These are phyloP conservation scores for Didymella keratinophila DNA, from an alignment of 2,329 filamentous ascomycete genomes.

Conservation along the genomic window DNA sequence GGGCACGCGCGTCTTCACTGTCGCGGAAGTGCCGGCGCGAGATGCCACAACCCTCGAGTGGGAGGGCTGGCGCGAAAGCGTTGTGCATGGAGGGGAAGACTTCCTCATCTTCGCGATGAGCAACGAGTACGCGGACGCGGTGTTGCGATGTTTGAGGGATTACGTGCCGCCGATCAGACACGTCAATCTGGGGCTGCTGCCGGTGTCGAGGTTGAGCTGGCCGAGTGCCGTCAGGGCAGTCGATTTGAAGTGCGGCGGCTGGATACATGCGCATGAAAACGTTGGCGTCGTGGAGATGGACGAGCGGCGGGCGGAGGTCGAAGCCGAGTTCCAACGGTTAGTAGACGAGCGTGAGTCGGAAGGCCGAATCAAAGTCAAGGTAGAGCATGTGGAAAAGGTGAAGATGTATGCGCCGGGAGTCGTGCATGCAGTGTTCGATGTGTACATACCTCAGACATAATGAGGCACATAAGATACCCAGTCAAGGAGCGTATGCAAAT, in stretches of 20 bases:
- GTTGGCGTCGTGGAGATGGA: slow-evolving; percentile 52
- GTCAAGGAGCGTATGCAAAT: neutral
- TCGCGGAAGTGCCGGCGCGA: neutral
- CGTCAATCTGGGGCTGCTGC: slow-evolving; percentile 67
- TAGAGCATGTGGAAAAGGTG: slow-evolving; percentile 60
- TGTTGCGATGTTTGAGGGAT: neutral
- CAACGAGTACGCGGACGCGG: slow-evolving; percentile 46
- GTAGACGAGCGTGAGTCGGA: slow-evolving; percentile 37
- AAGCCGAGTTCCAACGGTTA: slow-evolving; percentile 49
- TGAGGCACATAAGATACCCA: no score
- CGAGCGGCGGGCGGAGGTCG: slow-evolving; percentile 45
- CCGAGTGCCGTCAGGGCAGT: slow-evolving; percentile 57
- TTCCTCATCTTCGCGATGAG: slow-evolving; percentile 53
- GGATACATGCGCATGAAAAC: slow-evolving; percentile 69
- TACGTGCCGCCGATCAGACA: slow-evolving; percentile 57
- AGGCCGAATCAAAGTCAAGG: slow-evolving; percentile 40
- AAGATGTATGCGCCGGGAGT: slow-evolving; percentile 70
- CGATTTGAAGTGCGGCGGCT: slow-evolving; percentile 58
- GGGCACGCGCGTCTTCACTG: slow-evolving; percentile 23
- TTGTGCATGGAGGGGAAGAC: slow-evolving; percentile 3
- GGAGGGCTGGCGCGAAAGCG: neutral
- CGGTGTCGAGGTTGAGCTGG: slow-evolving; percentile 61
- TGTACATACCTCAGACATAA: slow-evolving; percentile 37
- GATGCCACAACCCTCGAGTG: neutral
- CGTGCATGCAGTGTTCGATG: slow-evolving; percentile 68